Conservation (phyloP, 2,329 filamentous ascomycete species). For the Simplicillium aogashimaense region DNA sequence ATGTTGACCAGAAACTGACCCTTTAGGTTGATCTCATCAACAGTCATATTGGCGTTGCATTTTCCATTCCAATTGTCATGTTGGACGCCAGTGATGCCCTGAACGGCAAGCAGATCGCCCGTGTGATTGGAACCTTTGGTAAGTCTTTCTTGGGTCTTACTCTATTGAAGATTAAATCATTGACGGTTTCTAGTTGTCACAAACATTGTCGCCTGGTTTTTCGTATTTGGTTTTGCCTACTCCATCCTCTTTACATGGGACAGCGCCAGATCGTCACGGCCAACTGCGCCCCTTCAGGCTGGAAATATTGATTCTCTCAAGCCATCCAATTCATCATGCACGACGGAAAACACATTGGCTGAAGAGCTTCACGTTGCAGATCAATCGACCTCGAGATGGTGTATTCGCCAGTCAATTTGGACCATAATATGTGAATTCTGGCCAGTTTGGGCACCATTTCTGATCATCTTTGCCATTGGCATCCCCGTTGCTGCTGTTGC, state of each 20-base stretch:
- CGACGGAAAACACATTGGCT: no score
- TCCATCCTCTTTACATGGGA: conserved; percentile 10
- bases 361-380: no score
- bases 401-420: not conserved
- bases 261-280: no score
- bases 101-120: conserved; percentile 23
- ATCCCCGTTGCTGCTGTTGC: conserved; percentile 26
- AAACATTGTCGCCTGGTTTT: conserved; percentile 23
- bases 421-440: conserved; percentile 9
- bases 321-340: no score
- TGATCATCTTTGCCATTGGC: conserved; percentile 22
- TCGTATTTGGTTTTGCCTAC: conserved; percentile 15
- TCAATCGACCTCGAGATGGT: no score
- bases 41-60: conserved; percentile 38
- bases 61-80: conserved; percentile 38
- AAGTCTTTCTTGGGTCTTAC: conserved; percentile 8
- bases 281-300: no score
- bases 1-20: not conserved
- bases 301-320: no score
- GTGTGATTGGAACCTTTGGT: conserved; percentile 35
- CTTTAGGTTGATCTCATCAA: conserved; percentile 39
- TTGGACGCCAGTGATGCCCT: conserved; percentile 25
- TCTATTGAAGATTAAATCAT: conserved; percentile 6
- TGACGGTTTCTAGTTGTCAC: conserved; percentile 18
- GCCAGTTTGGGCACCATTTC: conserved; percentile 19